A percentile compares a stretch with the other conserved stretches of the same genome.
phyloP scores from a whole-genome alignment of 129 eudicot genomes.

The Centella asiatica region DNA sequence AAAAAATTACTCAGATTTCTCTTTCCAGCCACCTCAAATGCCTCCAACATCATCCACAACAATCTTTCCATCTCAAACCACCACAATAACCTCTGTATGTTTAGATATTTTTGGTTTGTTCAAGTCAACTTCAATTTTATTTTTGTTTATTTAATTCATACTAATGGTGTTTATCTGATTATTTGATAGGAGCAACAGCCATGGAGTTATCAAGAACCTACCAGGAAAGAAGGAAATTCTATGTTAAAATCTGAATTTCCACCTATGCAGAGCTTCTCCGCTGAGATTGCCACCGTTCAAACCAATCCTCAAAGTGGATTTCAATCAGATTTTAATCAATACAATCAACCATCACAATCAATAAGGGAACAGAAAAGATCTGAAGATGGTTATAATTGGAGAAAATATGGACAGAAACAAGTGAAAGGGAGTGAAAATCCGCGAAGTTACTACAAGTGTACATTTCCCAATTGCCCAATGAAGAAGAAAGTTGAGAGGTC shows the following conservation, averaged over 20 bases:
- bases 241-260: conserved; percentile 28
- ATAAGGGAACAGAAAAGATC: conserved; percentile 35
- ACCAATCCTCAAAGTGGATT: conserved; percentile 19
- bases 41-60: conserved; percentile 9
- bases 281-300: conserved; percentile 46
- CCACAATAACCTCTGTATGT: conserved; percentile 17
- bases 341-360: conserved; percentile 25
- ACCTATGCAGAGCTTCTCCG: conserved; percentile 36
- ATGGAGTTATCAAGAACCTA: conserved; percentile 43
- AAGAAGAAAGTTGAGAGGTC: conserved; percentile 74
- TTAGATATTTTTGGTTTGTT: not conserved
- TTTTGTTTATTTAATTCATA: not conserved
- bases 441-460: conserved; percentile 80
- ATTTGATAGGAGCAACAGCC: conserved; percentile 28
- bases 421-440: conserved; percentile 93
- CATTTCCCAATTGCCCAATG: conserved; percentile 58
- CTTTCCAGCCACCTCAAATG: conserved; percentile 41
- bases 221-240: conserved; percentile 19
- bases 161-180: not conserved
- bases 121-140: not conserved
- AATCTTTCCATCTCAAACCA: conserved; percentile 27
- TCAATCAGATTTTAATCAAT: conserved; percentile 17
- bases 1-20: conserved; percentile 41
- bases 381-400: conserved; percentile 84
- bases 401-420: conserved; percentile 84